Evolutionary conservation across 495 filamentous ascomycete species (phyloP), one percentile per base, ranked within the genome.

Genomic region (Neurospora pannonica): DNA sequence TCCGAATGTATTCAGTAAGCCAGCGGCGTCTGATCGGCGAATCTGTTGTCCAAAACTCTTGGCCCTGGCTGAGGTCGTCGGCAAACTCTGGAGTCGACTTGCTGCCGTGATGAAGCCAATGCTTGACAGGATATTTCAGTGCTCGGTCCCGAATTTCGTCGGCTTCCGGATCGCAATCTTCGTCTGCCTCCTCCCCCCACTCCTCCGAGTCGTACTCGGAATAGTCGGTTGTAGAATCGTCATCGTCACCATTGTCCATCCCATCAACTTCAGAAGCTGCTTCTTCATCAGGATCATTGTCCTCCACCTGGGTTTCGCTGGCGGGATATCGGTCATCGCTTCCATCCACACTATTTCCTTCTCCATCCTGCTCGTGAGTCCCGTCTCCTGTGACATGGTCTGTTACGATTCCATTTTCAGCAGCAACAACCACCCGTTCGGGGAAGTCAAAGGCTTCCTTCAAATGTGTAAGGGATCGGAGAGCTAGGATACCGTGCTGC

Each of bases 401-500:
- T 46, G 42, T n/a, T n/a, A 9, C 42, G 42, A n/a, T n/a, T 46
- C 42, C 42, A n/a, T 46, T 46, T 46, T 46, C 42, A n/a, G 19
- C 42, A 46, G 42, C 19, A n/a, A 46, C 17, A n/a, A n/a, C 42
- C 42, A 46, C 42, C 19, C 42, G 42, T 46, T 46, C 42, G 42
- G 42, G 42, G 7, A 46, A 46, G 42, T 46, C 42, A 46, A 46
- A 46, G 42, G 8, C 42, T 46, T 80, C 80, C 10, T 79, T 79
- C n/a, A 83, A 62, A 36, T 84, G 79, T 6, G 76, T 76, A 73
- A 83, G 83, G 8, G 75, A 79, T 6, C 82, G 76, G 9, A 80
- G 75, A 39, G 81, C 79, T 5, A 84, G 70, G 17, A 84, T 78
- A 34, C 82, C 83, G 39, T 84, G 82, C 62, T 83, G 82, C 81